Evolutionary conservation across 1,284 basidiomycete genomes (phyloP).

Genomic region (Ceratorhiza oryzae-sativae): DNA sequence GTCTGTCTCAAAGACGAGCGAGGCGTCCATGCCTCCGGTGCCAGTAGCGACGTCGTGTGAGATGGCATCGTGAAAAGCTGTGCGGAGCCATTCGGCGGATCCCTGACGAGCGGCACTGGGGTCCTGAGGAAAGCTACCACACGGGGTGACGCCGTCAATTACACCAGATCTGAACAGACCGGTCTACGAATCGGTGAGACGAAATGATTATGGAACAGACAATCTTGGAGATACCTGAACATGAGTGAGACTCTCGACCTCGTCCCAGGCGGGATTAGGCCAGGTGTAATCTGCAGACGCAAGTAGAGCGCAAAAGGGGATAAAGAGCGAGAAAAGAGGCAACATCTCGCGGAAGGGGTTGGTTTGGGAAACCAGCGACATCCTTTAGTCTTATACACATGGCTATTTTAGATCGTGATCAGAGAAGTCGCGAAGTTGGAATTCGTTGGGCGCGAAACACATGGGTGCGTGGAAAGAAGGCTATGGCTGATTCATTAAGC

Average conservation of each 20-base stretch:
- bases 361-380: too few relatives aligned
- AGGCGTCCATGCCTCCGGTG: not conserved
- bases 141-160: not conserved
- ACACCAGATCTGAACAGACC: not conserved
- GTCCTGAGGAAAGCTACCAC: not conserved
- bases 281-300: not conserved
- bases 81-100: constrained; percentile 5
- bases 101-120: not conserved
- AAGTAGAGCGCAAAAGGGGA: not conserved
- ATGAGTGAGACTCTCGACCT: not conserved
- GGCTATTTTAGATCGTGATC: too few relatives aligned
- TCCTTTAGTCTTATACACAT: too few relatives aligned
- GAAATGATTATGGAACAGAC: too few relatives aligned
- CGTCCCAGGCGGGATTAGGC: not conserved
- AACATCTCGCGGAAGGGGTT: not conserved
- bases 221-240: too few relatives aligned
- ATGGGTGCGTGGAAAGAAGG: too few relatives aligned
- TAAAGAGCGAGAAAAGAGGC: not conserved
- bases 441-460: too few relatives aligned
- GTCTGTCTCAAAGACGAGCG: not conserved
- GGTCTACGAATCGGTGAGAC: not conserved
- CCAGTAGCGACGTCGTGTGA: not conserved
- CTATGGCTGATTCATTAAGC: too few relatives aligned
- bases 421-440: too few relatives aligned
- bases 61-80: not conserved